Conservation (phyloP, 2,329 filamentous ascomycete genomes). For the Apiospora koreana region DNA sequence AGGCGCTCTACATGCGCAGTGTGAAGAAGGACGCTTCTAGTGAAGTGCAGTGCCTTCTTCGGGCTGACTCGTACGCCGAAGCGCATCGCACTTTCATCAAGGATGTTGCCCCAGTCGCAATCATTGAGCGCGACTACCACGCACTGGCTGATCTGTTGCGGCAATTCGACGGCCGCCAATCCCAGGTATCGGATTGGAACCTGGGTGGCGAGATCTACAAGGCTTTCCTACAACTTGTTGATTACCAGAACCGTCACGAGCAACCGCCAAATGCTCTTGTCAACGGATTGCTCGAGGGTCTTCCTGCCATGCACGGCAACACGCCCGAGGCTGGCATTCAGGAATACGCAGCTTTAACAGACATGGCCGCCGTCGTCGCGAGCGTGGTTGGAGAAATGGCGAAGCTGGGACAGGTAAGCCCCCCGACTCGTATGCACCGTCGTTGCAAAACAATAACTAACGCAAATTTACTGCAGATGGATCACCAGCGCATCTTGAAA, state of each 20-base stretch:
- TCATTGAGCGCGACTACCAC: constrained; percentile 81
- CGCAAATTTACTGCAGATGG: constrained; percentile 24
- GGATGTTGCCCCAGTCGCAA: constrained; percentile 76
- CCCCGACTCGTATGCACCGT: background rate
- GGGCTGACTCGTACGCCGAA: constrained; percentile 73
- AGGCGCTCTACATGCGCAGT: constrained; percentile 78
- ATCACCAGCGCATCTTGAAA: constrained; percentile 31
- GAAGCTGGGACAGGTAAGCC: constrained; percentile 31
- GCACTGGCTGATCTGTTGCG: constrained; percentile 68
- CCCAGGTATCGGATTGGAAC: constrained; percentile 71
- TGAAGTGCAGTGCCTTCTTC: constrained; percentile 80
- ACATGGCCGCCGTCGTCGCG: constrained; percentile 36
- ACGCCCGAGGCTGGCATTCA: constrained; percentile 32
- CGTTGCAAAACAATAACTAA: background rate
- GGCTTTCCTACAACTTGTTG: constrained; percentile 57
- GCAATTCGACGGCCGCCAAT: constrained; percentile 67
- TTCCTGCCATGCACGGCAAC: constrained; percentile 54
- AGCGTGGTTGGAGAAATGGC: constrained; percentile 32
- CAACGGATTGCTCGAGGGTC: constrained; percentile 56
- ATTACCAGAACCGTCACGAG: constrained; percentile 38
- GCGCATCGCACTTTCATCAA: constrained; percentile 82
- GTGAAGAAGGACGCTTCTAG: constrained; percentile 66
- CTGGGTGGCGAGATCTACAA: constrained; percentile 79
- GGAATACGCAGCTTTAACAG: constrained; percentile 35
- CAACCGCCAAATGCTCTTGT: constrained; percentile 46